Conservation (phyloP, 2,329 filamentous ascomycete species). For the Zymoseptoria ardabiliae region DNA sequence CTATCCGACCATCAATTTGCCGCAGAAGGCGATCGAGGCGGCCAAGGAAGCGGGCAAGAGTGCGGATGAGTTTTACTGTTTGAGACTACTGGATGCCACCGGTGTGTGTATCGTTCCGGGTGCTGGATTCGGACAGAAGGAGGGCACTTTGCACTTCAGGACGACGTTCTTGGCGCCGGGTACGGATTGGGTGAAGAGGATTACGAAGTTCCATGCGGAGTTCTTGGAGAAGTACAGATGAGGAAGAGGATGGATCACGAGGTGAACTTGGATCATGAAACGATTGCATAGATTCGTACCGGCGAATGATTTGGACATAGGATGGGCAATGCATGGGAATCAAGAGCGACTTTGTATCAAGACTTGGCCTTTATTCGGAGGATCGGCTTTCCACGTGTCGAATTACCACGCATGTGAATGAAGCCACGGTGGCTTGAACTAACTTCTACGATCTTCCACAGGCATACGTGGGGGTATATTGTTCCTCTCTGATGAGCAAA, state of each 20-base stretch:
- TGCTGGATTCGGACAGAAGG: constrained; percentile 87
- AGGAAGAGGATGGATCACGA: background rate
- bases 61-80: constrained; percentile 90
- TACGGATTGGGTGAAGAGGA: constrained; percentile 84
- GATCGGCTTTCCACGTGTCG: background rate
- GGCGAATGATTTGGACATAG: too few relatives aligned
- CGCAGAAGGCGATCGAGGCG: constrained; percentile 66
- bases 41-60: constrained; percentile 65
- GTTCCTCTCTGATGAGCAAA: background rate
- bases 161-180: constrained; percentile 96
- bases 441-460: background rate
- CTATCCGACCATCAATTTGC: constrained; percentile 85
- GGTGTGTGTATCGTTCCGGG: constrained; percentile 92
- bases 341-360: too few relatives aligned
- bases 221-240: constrained; percentile 75
- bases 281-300: background rate
- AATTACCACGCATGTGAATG: background rate
- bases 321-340: too few relatives aligned
- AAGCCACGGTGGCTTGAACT: background rate
- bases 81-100: constrained; percentile 83
- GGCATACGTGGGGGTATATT: background rate
- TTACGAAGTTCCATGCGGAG: constrained; percentile 81
- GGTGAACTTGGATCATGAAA: background rate
- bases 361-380: background rate
- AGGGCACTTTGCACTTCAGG: constrained; percentile 84